phyloP scores from a whole-genome alignment of 768 basidiomycete species.

The Favolaschia claudopus region DNA sequence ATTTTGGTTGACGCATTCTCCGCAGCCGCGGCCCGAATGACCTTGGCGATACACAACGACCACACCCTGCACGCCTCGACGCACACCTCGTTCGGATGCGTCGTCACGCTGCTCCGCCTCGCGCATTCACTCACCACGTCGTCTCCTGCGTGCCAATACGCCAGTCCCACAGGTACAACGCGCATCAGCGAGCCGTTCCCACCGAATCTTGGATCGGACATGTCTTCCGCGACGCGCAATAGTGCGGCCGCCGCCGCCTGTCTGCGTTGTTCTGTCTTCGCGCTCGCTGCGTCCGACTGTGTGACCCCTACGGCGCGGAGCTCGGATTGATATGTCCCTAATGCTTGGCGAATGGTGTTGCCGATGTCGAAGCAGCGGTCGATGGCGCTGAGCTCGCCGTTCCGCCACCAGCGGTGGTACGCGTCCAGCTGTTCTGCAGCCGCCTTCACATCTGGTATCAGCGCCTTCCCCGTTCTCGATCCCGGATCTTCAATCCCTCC shows the following conservation, averaged over 20 bases:
- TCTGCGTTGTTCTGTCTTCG: not conserved
- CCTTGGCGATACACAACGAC: slow-evolving; percentile 42
- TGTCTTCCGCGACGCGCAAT: slow-evolving; percentile 34
- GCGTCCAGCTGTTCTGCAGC: slow-evolving; percentile 43
- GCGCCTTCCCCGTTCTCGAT: no score
- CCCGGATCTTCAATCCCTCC: no score
- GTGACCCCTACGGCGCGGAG: no score
- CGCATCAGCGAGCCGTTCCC: slow-evolving; percentile 57
- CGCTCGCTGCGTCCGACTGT: slow-evolving; percentile 5
- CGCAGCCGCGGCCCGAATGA: slow-evolving; percentile 39
- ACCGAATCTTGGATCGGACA: slow-evolving; percentile 35
- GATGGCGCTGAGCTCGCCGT: slow-evolving; percentile 43
- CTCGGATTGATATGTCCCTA: slow-evolving; percentile 37
- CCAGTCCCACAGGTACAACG: slow-evolving; percentile 51
- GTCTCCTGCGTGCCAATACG: slow-evolving; percentile 49
- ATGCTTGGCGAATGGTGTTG: slow-evolving; percentile 41
- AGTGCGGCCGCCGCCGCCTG: slow-evolving; percentile 34
- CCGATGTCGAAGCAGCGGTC: slow-evolving; percentile 51
- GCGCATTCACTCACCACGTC: no score
- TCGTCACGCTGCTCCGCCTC: slow-evolving; percentile 50
- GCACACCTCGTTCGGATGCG: slow-evolving; percentile 52
- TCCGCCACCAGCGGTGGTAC: slow-evolving; percentile 42
- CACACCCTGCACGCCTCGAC: slow-evolving; percentile 51
- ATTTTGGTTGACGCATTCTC: slow-evolving; percentile 22
- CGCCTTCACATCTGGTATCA: no score